Base-by-base conservation (phyloP, 2,329 filamentous ascomycete genomes). In the Fusarium setosum region DNA sequence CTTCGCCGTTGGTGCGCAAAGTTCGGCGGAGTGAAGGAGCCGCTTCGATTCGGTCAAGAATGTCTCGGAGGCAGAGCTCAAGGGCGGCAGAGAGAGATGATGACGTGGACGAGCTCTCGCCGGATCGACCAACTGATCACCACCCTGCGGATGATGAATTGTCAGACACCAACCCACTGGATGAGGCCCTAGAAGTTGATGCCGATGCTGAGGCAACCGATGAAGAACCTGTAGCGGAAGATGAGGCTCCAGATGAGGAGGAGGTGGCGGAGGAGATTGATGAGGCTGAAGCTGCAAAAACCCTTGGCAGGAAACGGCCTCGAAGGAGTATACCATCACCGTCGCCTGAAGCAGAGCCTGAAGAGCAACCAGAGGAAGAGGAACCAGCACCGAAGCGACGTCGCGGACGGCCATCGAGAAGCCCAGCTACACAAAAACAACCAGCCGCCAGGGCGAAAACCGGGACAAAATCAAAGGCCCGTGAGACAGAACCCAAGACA, bases 1-100 rank as follows among this genome's bases (percentile, higher is more conserved):
- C 76, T 12, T 86, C 84, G 0, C 84, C 84, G 0, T 64, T 84
- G 35, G 77, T 74, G 23, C 74, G 77, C 29, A 85, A 81, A 69
- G 75, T 74, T 23, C 78, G 79, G 32, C 73, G 72, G 17, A 80
- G 76, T 41, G 76, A 71, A 29, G 74, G 69, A 6, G 67, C 69
- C 3, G 58, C 71, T n/a, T 75, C 76, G 11, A 61, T 71, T 13
- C 75, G 74, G n/a, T 75, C 76, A 5, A 73, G 69, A n/a, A 59
- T 73, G 13, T 66, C 69, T 53, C 51, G 65, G 4, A 66, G 68
- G 20, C 65, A 70, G 26, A 66, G 67, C 15, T 65, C 72, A 6
- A 63, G 54, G 11, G 42, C 54, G 13, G 61, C 63, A 12, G 63
- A 67, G 6, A 58, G 35, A 6, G 71, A 74, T 1, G 70, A 73